phyloP scores from a whole-genome alignment of 441 rosid species.

The Cnidoscolus chayamansa region DNA sequence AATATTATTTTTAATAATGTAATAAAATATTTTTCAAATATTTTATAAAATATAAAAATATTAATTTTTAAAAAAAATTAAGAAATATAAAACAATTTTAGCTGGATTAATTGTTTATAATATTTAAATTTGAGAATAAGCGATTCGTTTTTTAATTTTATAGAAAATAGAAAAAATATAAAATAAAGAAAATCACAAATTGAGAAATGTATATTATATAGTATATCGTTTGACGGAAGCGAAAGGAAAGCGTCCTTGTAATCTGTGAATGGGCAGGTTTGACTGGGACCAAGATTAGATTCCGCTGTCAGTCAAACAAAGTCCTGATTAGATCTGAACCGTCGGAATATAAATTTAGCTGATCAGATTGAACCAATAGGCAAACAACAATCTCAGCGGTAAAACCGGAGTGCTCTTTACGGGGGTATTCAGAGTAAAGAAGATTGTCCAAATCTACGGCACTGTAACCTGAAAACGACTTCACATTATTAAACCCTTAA shows the following conservation, averaged over 20 bases:
- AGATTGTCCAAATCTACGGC: neutral
- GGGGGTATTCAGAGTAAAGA: neutral
- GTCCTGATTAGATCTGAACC: constrained; percentile 7
- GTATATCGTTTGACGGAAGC: too few species aligned
- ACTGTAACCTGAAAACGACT: constrained; percentile 1
- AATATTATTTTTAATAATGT: too few species aligned
- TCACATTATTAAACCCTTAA: neutral
- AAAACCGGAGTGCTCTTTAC: constrained; percentile 20
- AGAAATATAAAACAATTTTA: too few species aligned
- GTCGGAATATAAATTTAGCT: neutral
- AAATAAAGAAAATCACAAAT: too few species aligned
- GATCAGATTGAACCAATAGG: neutral
- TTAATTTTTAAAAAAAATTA: too few species aligned
- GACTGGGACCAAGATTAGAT: neutral
- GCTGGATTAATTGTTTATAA: too few species aligned
- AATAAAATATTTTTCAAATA: too few species aligned
- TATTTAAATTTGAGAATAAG: too few species aligned
- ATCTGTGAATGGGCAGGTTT: neutral
- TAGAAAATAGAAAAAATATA: too few species aligned
- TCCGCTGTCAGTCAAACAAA: constrained; percentile 5
- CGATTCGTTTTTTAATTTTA: too few species aligned
- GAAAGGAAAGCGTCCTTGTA: neutral
- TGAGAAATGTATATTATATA: too few species aligned
- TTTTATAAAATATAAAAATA: too few species aligned
- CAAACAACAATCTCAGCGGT: constrained; percentile 10